Conservation (phyloP, 2,329 filamentous ascomycete species). For the Microthyrium microscopicum region DNA sequence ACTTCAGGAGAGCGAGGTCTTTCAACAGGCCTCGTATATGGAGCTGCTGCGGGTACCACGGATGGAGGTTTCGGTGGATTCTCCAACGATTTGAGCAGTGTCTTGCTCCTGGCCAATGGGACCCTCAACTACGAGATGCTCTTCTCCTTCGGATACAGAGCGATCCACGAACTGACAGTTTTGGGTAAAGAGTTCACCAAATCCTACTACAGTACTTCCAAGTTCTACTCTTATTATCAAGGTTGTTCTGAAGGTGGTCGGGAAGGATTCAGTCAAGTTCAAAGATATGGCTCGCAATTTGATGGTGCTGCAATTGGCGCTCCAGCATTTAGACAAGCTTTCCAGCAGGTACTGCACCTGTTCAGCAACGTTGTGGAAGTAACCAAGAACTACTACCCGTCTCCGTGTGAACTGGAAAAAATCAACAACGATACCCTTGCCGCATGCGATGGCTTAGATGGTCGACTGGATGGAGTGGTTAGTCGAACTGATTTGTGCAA, state of each 20-base stretch:
- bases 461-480: constrained; percentile 37
- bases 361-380: constrained; percentile 23
- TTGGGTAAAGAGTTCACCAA: constrained; percentile 29
- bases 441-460: constrained; percentile 39
- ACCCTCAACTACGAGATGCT: constrained; percentile 34
- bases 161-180: constrained; percentile 33
- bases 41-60: constrained; percentile 32
- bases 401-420: constrained; percentile 29
- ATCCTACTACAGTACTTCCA: constrained; percentile 21
- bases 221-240: constrained; percentile 33
- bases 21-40: constrained; percentile 27
- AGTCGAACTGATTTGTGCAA: constrained; percentile 31
- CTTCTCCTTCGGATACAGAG: constrained; percentile 35
- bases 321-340: constrained; percentile 29
- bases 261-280: constrained; percentile 32
- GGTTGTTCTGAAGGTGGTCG: constrained; percentile 38
- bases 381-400: constrained; percentile 25
- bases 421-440: constrained; percentile 39
- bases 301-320: constrained; percentile 31
- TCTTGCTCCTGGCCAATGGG: constrained; percentile 25
- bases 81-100: constrained; percentile 21
- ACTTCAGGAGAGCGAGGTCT: constrained; percentile 13
- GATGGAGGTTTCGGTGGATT: constrained; percentile 36
- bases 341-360: constrained; percentile 31
- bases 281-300: constrained; percentile 32